These are phyloP conservation scores for Cichorium intybus DNA, from an alignment of 140 eudicot species.

Conservation along the genomic window DNA sequence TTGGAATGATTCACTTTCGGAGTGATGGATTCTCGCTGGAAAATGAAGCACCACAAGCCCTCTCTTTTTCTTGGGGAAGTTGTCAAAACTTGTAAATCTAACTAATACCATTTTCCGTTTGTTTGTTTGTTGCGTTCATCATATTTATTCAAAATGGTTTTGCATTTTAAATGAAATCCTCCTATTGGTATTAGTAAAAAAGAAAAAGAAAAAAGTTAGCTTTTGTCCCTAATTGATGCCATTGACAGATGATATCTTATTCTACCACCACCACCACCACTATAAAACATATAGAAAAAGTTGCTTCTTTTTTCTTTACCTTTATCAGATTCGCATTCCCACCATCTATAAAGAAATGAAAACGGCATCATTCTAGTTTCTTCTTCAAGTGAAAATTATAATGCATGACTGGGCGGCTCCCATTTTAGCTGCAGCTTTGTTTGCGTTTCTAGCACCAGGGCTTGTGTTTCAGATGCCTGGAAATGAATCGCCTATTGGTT, in stretches of 20 bases:
- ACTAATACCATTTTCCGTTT: not conserved
- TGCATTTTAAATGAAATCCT: too few species aligned
- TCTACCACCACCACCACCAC: conserved; percentile 17
- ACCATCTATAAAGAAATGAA: not conserved
- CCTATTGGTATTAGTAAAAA: not conserved
- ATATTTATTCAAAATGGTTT: not conserved
- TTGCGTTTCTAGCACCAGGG: conserved; percentile 86
- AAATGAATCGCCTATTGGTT: conserved; percentile 63
- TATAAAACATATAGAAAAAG: conserved; percentile 24
- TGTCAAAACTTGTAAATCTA: not conserved
- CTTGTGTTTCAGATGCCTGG: conserved; percentile 83
- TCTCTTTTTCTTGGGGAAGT: conserved; percentile 34
- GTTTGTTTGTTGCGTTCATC: conserved; percentile 2
- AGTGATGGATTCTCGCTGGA: conserved; percentile 31
- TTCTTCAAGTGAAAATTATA: not conserved
- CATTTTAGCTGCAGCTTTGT: conserved; percentile 73
- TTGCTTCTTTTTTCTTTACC: conserved; percentile 28
- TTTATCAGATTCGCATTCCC: conserved; percentile 29
- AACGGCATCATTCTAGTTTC: not conserved
- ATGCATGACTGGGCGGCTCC: conserved; percentile 93
- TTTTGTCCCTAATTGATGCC: conserved; percentile 33
- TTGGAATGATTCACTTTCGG: conserved; percentile 30
- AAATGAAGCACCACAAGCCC: conserved; percentile 30
- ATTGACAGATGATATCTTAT: conserved; percentile 25
- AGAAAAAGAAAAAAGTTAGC: conserved; percentile 13